A percentile compares a stretch with the other conserved stretches of the same genome.
Conservation (phyloP, 176 grass and related monocot species). For the Aechmea fasciata region DNA sequence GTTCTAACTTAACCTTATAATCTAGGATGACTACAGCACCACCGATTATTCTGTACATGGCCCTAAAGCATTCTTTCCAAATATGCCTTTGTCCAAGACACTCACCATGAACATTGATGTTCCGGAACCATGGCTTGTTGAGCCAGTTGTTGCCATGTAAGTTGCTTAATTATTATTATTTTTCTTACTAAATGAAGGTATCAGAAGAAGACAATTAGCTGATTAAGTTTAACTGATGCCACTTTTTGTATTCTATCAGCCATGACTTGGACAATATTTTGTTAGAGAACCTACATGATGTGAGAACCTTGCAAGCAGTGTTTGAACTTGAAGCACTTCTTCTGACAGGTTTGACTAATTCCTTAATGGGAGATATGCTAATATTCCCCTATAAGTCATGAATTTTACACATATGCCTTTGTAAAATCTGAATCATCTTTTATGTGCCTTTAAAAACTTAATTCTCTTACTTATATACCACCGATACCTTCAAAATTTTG, state of each 20-base stretch:
- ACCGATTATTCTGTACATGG: constrained; percentile 77
- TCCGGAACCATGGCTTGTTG: constrained; percentile 98
- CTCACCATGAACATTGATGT: constrained; percentile 99
- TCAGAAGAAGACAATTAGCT: background rate
- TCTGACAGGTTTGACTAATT: constrained; percentile 58
- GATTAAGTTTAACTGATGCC: background rate
- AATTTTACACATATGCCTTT: too few relatives aligned
- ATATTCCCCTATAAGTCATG: constrained; percentile 3
- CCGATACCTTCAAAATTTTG: too few relatives aligned
- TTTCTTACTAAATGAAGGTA: background rate
- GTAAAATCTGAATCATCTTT: too few relatives aligned
- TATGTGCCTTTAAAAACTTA: too few relatives aligned
- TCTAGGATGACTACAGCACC: constrained; percentile 82
- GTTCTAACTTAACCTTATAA: constrained; percentile 19
- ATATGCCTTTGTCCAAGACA: constrained; percentile 96
- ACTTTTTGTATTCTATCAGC: constrained; percentile 28
- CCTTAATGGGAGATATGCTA: background rate
- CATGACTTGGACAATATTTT: constrained; percentile 98
- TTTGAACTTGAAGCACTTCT: constrained; percentile 99
- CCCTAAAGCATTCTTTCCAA: constrained; percentile 93
- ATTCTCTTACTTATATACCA: too few relatives aligned
- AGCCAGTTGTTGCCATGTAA: constrained; percentile 93
- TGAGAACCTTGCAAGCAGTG: constrained; percentile 75
- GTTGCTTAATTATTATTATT: constrained; percentile 14
- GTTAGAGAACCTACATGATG: constrained; percentile 82